Percentiles rank a stretch among this genome's conserved stretches.
These are phyloP conservation scores for Trichoderma polysporum DNA, from an alignment of 2,329 filamentous ascomycete species.

Conservation along the genomic window DNA sequence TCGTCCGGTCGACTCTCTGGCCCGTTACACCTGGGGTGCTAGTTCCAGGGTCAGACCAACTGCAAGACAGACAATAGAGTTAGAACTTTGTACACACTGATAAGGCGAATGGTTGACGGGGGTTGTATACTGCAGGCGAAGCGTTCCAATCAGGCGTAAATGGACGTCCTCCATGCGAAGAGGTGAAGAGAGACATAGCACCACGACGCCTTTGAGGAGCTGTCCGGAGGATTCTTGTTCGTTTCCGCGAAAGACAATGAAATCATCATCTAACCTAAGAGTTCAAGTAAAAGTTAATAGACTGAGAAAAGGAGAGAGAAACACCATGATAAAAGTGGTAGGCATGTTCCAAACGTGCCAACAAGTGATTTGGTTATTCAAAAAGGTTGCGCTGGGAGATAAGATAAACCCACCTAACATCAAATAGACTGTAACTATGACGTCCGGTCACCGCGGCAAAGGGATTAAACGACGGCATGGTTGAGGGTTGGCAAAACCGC, in stretches of 20 bases:
- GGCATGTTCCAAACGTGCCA: neutral
- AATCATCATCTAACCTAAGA: slow-evolving; percentile 70
- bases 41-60: slow-evolving; percentile 52
- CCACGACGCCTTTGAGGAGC: slow-evolving; percentile 69
- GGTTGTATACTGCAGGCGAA: slow-evolving; percentile 59
- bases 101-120: slow-evolving; percentile 1
- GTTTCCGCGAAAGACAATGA: slow-evolving; percentile 73
- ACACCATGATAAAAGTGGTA: neutral
- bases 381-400: neutral
- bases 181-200: slow-evolving; percentile 68
- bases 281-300: neutral
- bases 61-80: slow-evolving; percentile 27
- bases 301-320: neutral
- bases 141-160: slow-evolving; percentile 67
- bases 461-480: slow-evolving; percentile 58
- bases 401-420: slow-evolving; percentile 51
- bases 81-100: slow-evolving; percentile 5
- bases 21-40: slow-evolving; percentile 58
- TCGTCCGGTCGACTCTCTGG: slow-evolving; percentile 58
- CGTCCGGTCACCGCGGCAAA: slow-evolving; percentile 53
- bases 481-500: slow-evolving; percentile 15
- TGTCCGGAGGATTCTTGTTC: slow-evolving; percentile 76
- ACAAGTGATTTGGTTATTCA: too few species aligned
- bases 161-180: slow-evolving; percentile 72
- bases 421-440: slow-evolving; percentile 54